Base-by-base conservation (phyloP, 148 eudicot species). In the Fallopia convolvulus region DNA sequence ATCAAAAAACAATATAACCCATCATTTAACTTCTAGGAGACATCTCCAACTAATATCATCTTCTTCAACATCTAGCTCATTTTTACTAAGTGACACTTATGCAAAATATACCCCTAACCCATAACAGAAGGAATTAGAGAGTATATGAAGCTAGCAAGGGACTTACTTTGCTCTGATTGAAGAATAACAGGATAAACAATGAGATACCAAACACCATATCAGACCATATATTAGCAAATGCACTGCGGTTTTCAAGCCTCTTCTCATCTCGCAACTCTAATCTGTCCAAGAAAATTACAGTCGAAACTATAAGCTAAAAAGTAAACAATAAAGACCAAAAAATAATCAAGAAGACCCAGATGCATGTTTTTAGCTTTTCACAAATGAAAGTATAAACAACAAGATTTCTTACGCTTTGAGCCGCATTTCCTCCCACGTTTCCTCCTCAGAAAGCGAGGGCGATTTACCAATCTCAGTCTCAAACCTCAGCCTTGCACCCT, bases 391-490 rank as follows among this genome's bases (percentile, higher is more conserved):
- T 9, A 40, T 42, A 2, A 58, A 36, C 6, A 10, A 9, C 42
- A 41, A 8, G 20, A 18, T 26, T 20, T 76, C 97, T 85, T 87
- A 95, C 99, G 97, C 99, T 87, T 84, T 92, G 49, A 89, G 91
- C 76, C 89, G 92, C 74, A 95, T 70, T 84, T 95, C 97, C 88
- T 83, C 70, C 90, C 91, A 93, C 74, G 87, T 83, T 80, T 90
- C 94, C 80, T 96, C 92, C 48, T 96, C 97, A 40, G 90, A 85
- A 52, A 96, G 91, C 77, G 93, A 94, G 74, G 99, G 99, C 44
- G 98, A 85, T 91, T 96, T 93, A 55, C 99, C 99, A 77, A 93
- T 96, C 86, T 93, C 99, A 66, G 87, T 84, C 84, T 96, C 99
- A 83, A 96, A 88, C 20, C 85, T 81, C 63, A 81, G 88, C 74